A percentile compares a stretch with the other conserved stretches of the same genome.
Conservation (phyloP, 176 grass and related monocot genomes). For the Oryza rufipogon region DNA sequence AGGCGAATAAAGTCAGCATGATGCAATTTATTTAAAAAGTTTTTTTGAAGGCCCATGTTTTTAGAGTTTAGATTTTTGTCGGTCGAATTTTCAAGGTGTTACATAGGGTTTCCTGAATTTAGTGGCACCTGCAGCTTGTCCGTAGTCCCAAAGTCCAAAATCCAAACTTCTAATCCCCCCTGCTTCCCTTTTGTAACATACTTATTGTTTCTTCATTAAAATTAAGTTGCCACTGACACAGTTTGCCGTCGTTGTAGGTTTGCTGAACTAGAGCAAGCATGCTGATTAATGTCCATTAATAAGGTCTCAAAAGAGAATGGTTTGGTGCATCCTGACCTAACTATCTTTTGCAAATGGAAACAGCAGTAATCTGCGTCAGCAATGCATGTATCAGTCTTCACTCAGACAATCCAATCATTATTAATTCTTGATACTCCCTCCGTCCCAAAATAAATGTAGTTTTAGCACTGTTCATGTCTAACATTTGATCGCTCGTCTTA, state of each 20-base stretch:
- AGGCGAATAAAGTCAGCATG: too few relatives aligned
- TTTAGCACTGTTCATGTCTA: too few relatives aligned
- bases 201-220: neutral
- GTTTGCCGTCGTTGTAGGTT: constrained; percentile 18
- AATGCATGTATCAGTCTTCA: neutral
- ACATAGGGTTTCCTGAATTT: neutral
- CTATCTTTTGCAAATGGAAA: neutral
- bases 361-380: too few relatives aligned
- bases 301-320: neutral
- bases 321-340: neutral
- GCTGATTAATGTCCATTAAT: neutral
- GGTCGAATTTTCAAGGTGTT: too few relatives aligned
- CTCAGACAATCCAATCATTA: too few relatives aligned
- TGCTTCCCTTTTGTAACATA: neutral
- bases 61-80: too few relatives aligned
- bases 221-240: neutral
- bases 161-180: neutral
- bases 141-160: neutral
- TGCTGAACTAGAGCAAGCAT: neutral
- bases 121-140: neutral
- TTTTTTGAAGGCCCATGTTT: too few relatives aligned
- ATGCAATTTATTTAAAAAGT: too few relatives aligned
- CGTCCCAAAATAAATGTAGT: too few relatives aligned
- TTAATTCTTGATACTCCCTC: too few relatives aligned
- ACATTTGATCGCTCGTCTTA: too few relatives aligned